A percentile compares a stretch with the other conserved stretches of the same genome.
Conservation (phyloP, 352 stramenopile species). For the Elongisporangium prolatum region DNA sequence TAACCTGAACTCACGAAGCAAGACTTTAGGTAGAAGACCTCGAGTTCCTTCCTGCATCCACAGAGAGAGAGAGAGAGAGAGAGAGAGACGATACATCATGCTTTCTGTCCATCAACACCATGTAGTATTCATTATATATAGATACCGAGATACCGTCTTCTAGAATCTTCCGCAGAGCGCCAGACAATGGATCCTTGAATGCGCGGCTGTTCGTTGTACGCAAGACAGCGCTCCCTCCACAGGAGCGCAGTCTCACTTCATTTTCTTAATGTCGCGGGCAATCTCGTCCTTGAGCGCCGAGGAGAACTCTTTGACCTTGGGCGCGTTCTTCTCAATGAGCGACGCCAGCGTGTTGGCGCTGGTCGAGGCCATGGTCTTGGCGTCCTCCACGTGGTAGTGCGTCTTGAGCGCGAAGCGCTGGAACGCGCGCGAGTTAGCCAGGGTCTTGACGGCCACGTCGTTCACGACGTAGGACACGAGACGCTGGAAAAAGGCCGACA, state of each 20-base stretch:
- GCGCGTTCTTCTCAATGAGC: conserved; percentile 50
- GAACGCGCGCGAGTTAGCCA: conserved; percentile 77
- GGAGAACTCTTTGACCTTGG: conserved; percentile 76
- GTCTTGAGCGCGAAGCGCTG: conserved; percentile 84
- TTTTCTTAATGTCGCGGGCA: conserved; percentile 63
- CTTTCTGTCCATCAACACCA: background rate
- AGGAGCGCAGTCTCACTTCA: conserved; percentile 34
- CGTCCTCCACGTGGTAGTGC: conserved; percentile 78
- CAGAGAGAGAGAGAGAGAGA: background rate
- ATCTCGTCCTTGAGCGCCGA: conserved; percentile 73
- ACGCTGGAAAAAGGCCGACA: conserved; percentile 78
- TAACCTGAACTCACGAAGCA: too few species aligned
- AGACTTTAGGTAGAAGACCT: too few species aligned
- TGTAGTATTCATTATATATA: conserved; percentile 1
- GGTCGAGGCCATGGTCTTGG: conserved; percentile 63
- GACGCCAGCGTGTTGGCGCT: conserved; percentile 40
- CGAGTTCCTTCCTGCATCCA: too few species aligned
- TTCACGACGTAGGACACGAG: conserved; percentile 80
- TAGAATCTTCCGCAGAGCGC: background rate
- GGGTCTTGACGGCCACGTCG: conserved; percentile 80
- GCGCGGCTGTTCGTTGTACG: background rate
- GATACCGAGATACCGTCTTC: background rate
- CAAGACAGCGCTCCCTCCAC: background rate
- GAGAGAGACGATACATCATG: background rate
- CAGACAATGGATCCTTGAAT: background rate